These are phyloP conservation scores for Umbellularia californica DNA, from an alignment of 164 flowering plant species.

Conservation along the genomic window DNA sequence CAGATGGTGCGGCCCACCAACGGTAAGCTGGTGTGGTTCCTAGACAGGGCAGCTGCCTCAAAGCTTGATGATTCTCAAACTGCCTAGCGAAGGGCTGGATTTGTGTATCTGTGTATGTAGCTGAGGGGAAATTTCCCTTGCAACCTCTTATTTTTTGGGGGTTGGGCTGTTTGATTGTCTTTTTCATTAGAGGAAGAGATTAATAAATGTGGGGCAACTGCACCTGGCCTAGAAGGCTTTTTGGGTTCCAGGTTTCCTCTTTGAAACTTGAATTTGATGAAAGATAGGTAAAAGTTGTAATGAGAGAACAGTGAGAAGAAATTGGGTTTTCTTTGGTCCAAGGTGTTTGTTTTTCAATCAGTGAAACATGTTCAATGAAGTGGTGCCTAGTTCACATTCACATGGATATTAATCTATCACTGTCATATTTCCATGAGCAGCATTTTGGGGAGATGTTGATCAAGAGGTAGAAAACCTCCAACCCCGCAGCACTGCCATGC, in stretches of 20 bases:
- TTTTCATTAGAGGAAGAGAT: neutral
- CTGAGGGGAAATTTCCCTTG: slow-evolving; percentile 10
- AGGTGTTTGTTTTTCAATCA: neutral
- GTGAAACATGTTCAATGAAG: neutral
- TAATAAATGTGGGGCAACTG: slow-evolving; percentile 5
- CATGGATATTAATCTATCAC: too few relatives aligned
- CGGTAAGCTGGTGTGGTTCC: slow-evolving; percentile 80
- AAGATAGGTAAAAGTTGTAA: slow-evolving; percentile 1
- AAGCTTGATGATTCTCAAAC: slow-evolving; percentile 34
- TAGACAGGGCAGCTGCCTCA: slow-evolving; percentile 64
- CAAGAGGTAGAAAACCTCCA: too few relatives aligned
- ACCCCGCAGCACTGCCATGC: too few relatives aligned
- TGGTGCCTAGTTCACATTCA: too few relatives aligned
- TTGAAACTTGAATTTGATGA: slow-evolving; percentile 2
- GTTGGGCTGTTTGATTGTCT: neutral
- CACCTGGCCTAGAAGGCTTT: neutral
- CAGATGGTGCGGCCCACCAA: slow-evolving; percentile 48
- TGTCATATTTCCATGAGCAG: too few relatives aligned
- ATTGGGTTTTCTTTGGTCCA: slow-evolving; percentile 3
- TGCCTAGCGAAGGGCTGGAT: slow-evolving; percentile 19
- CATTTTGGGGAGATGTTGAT: too few relatives aligned
- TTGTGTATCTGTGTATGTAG: slow-evolving; percentile 30
- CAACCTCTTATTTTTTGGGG: neutral
- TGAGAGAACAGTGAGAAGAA: neutral
- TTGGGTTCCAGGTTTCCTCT: slow-evolving; percentile 1